Conservation (phyloP, 495 filamentous ascomycete species). For the Xylaria longipes region DNA sequence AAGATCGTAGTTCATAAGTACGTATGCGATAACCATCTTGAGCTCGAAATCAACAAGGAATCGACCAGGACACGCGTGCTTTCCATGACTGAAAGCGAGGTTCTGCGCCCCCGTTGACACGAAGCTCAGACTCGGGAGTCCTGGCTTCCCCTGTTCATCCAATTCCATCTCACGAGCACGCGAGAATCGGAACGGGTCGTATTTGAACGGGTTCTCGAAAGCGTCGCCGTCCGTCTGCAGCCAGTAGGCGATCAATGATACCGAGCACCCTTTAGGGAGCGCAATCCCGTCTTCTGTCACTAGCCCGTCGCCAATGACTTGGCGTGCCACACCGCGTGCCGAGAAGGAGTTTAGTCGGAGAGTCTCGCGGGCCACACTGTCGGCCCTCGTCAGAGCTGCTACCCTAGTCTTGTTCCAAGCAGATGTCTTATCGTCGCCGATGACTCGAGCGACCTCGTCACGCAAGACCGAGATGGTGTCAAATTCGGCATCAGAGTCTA, state of each 20-base stretch:
- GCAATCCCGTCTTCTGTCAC: conserved; percentile 40
- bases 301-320: conserved; percentile 33
- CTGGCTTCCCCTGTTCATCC: conserved; percentile 20
- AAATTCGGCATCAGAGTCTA: conserved; percentile 41
- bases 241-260: conserved; percentile 39
- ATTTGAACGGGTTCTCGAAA: conserved; percentile 36
- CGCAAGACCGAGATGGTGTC: conserved; percentile 46
- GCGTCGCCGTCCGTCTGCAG: conserved; percentile 40
- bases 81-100: conserved; percentile 52
- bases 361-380: conserved; percentile 52
- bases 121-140: conserved; percentile 26
- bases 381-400: conserved; percentile 42
- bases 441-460: conserved; percentile 35
- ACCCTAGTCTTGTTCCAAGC: conserved; percentile 44
- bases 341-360: conserved; percentile 46
- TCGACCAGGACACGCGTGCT: conserved; percentile 52
- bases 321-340: conserved; percentile 39
- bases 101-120: conserved; percentile 30
- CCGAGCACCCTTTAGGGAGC: conserved; percentile 40
- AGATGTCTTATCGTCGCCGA: conserved; percentile 21
- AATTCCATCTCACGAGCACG: conserved; percentile 24
- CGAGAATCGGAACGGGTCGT: conserved; percentile 37
- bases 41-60: conserved; percentile 51
- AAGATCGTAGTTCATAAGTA: conserved; percentile 51
- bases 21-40: conserved; percentile 45